Percentiles rank a stretch among this genome's conserved stretches.
phyloP scores from a whole-genome alignment of 371 early-diverging fungal species.

The Syncephalastrum contaminatum region DNA sequence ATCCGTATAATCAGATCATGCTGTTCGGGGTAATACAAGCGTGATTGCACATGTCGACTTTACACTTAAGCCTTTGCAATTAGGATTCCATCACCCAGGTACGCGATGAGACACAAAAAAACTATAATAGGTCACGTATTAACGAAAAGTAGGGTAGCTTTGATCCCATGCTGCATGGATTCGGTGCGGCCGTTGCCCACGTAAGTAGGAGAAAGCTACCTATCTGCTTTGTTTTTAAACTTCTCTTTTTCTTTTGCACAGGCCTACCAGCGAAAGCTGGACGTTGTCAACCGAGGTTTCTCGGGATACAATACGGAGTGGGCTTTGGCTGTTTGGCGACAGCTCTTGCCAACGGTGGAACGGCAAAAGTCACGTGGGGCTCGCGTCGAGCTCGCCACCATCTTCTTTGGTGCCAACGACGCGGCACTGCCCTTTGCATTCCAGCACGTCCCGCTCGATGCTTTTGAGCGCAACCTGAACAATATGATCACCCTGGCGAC shows the following conservation, averaged over 20 bases:
- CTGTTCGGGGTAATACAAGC: constrained; percentile 18
- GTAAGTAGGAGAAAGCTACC: constrained; percentile 18
- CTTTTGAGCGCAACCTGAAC: constrained; percentile 59
- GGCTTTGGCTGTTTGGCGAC: constrained; percentile 58
- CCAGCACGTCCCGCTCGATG: constrained; percentile 68
- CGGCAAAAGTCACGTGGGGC: constrained; percentile 31
- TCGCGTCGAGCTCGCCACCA: constrained; percentile 58
- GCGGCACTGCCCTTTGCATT: constrained; percentile 49
- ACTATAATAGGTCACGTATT: not conserved
- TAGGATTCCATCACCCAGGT: constrained; percentile 81
- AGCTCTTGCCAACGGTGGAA: constrained; percentile 46
- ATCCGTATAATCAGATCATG: constrained; percentile 21
- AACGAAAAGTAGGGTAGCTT: constrained; percentile 51
- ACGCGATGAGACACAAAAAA: constrained; percentile 1
- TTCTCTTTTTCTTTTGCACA: constrained; percentile 6
- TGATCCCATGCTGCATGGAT: constrained; percentile 63
- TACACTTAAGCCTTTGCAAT: constrained; percentile 19
- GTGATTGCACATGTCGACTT: too few relatives aligned
- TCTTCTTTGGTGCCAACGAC: constrained; percentile 89
- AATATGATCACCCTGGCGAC: constrained; percentile 54
- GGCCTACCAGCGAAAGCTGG: constrained; percentile 71
- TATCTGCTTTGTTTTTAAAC: not conserved
- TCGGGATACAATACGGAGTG: constrained; percentile 79
- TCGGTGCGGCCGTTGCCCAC: constrained; percentile 66
- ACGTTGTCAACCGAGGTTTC: constrained; percentile 80